These are phyloP conservation scores for Lipomyces spencermartinsiae DNA, from an alignment of 805 yeast species.

Conservation along the genomic window DNA sequence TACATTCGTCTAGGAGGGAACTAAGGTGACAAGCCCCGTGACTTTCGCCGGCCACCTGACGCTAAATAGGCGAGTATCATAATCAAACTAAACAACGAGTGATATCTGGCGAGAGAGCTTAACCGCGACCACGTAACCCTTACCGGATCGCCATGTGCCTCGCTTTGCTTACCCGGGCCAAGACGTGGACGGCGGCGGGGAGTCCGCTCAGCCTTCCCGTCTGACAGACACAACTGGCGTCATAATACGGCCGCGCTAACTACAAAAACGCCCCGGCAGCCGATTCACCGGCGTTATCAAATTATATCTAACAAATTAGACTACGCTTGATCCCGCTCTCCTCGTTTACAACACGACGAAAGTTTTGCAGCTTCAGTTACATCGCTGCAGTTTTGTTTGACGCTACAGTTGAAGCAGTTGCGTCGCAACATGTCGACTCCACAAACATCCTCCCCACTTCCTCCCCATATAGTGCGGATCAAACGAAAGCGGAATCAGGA, in stretches of 20 bases:
- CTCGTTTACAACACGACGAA: not conserved
- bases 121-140: too few species aligned
- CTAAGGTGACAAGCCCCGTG: not conserved
- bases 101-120: too few species aligned
- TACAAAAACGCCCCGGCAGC: not conserved
- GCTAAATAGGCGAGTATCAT: too few species aligned
- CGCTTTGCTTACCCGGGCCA: too few species aligned
- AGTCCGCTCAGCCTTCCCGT: too few species aligned
- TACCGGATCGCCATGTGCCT: too few species aligned
- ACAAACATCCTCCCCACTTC: slow-evolving; percentile 29
- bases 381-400: not conserved
- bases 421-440: slow-evolving; percentile 22
- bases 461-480: slow-evolving; percentile 76
- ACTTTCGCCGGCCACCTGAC: not conserved
- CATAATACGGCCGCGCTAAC: not conserved
- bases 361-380: not conserved
- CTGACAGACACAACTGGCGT: not conserved
- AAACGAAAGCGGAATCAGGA: slow-evolving; percentile 88
- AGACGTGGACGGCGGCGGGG: too few species aligned
- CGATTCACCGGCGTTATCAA: not conserved
- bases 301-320: not conserved
- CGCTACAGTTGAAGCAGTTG: not conserved
- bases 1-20: too few species aligned
- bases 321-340: not conserved
- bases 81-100: too few species aligned